A percentile compares a stretch with the other conserved stretches of the same genome.
phyloP scores from a whole-genome alignment of 2,329 filamentous ascomycete genomes.

The Arthrocladium fulminans region DNA sequence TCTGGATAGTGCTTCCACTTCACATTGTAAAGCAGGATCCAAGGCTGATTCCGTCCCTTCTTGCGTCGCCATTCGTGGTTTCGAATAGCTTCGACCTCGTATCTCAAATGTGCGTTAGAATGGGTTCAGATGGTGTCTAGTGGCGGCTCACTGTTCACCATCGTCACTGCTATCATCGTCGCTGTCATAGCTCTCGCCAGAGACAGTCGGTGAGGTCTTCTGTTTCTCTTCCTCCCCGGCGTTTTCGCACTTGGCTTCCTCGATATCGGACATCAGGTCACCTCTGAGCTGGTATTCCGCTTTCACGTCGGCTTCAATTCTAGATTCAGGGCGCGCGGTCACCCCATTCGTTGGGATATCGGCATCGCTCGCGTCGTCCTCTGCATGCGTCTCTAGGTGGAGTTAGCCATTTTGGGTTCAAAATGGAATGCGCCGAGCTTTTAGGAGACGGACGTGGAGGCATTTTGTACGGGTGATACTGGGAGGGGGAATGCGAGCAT shows the following conservation, averaged over 20 bases:
- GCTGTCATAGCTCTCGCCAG: constrained; percentile 11
- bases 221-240: constrained; percentile 26
- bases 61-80: constrained; percentile 27
- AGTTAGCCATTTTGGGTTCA: background rate
- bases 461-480: background rate
- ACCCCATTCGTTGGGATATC: constrained; percentile 6
- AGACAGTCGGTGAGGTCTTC: constrained; percentile 8
- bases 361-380: background rate
- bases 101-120: constrained; percentile 24
- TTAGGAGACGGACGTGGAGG: background rate
- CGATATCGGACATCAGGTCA: constrained; percentile 23
- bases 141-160: constrained; percentile 29
- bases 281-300: constrained; percentile 15
- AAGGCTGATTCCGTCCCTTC: constrained; percentile 8
- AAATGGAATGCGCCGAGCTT: background rate
- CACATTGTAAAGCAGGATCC: constrained; percentile 30
- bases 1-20: constrained; percentile 42
- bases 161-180: constrained; percentile 17
- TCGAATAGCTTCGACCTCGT: constrained; percentile 34
- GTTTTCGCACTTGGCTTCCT: constrained; percentile 21
- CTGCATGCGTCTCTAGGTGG: background rate
- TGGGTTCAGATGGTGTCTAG: constrained; percentile 10
- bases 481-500: background rate
- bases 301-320: constrained; percentile 8
- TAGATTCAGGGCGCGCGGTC: constrained; percentile 3